Base-by-base conservation (phyloP, 495 filamentous ascomycete species). In the Friedmanniomyces simplex region DNA sequence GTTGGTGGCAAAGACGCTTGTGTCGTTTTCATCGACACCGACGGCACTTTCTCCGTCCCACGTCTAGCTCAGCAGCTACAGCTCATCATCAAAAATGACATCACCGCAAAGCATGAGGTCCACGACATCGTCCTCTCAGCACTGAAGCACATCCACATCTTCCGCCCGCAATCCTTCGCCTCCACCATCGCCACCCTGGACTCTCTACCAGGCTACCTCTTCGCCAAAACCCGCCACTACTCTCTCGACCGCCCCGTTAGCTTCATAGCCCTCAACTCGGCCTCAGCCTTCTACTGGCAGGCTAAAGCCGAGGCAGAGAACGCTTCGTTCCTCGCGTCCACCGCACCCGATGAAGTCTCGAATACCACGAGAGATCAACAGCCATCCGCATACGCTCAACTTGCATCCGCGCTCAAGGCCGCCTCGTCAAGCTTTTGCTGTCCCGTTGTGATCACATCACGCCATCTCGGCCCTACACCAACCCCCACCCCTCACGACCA, bases 21-120 rank as follows among this genome's bases (percentile, higher is more conserved):
- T 1, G 76, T 91, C 1, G 76, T 85, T 3, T 71, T 90, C 30
- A 64, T 95, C 24, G 90, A 95, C 62, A 74, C 82, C 0, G 83
- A 88, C 43, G 75, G 76, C 41, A 77, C 77, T 0, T 89, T 95
- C 60, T 79, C 83, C 30, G 73, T 81, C 12, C 66, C 76, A 14
- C 76, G 82, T 12, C 74, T 93, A 0, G 71, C 64, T 0, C 55
- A 66, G 12, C 67, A 82, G 20, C 65, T 72, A 58, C 32, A 57
- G 13, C 41, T 56, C 34, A 2, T 52, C 1, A 32, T 36, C 10
- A 26, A 50, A 41, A 32, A 18, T 34, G 50, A 21, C 34, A 41
- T 36, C 42, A 1, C 48, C 12, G 55, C 34, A 3, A 13, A 32
- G 1, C 45, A 64, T n/a, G 28, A 51, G n/a, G 34, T 52, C 18